A percentile compares a stretch with the other conserved stretches of the same genome.
These are phyloP conservation scores for Pilobolus umbonatus DNA, from an alignment of 192 early-diverging fungal species.

Conservation along the genomic window DNA sequence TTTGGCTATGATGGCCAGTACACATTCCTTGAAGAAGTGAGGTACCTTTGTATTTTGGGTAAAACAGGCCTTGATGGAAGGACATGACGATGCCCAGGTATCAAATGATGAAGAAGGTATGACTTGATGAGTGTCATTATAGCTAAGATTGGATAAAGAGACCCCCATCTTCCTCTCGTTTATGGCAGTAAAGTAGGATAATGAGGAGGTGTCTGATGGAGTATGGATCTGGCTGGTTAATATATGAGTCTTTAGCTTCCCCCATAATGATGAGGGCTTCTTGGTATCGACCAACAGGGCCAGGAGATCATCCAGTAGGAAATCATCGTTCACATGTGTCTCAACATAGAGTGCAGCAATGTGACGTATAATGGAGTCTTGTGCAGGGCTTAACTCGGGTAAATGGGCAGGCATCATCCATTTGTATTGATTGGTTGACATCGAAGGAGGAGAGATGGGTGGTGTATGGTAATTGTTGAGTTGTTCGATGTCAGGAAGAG, in stretches of 20 bases:
- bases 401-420: constrained; percentile 5
- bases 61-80: neutral
- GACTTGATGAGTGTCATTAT: neutral
- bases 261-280: constrained; percentile 13
- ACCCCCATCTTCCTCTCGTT: constrained; percentile 8
- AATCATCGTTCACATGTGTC: neutral
- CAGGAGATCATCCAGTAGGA: neutral
- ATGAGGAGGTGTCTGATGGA: neutral
- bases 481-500: constrained; percentile 9
- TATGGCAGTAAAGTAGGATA: neutral
- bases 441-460: constrained; percentile 10
- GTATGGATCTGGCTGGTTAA: neutral
- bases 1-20: constrained; percentile 6
- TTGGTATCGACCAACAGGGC: neutral
- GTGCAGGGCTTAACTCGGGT: neutral
- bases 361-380: constrained; percentile 10
- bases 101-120: neutral
- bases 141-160: constrained; percentile 1
- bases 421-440: constrained; percentile 5
- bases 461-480: neutral
- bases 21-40: constrained; percentile 1
- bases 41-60: neutral
- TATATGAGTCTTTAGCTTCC: constrained; percentile 18
- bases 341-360: constrained; percentile 1
- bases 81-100: neutral